Percentiles rank a stretch among this genome's conserved stretches.
Evolutionary conservation across 2,329 filamentous ascomycete genomes (phyloP).

Genomic region (Parascedosporium putredinis): DNA sequence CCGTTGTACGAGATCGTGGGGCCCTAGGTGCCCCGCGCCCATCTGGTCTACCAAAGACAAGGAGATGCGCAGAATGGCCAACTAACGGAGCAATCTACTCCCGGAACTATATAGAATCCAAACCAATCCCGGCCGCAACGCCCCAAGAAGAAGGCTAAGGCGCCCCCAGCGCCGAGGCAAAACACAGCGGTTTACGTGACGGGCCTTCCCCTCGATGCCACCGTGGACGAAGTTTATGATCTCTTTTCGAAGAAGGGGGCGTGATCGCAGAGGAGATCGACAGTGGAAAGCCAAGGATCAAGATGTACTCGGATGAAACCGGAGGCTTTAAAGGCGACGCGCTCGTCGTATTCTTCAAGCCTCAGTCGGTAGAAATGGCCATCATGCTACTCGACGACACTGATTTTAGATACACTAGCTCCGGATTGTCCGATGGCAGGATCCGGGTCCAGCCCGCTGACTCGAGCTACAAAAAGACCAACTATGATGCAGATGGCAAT

Average conservation of each 20-base stretch:
- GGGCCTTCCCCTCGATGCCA: slow-evolving; percentile 70
- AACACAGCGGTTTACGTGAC: slow-evolving; percentile 93
- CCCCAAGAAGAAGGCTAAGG: slow-evolving; percentile 35
- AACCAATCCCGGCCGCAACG: slow-evolving; percentile 16
- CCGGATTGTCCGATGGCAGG: slow-evolving; percentile 44
- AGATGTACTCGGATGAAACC: slow-evolving; percentile 74
- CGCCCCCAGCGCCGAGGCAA: slow-evolving; percentile 42
- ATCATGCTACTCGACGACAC: slow-evolving; percentile 73
- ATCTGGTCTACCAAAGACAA: too few relatives aligned
- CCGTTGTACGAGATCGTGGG: neutral
- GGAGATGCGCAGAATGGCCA: neutral
- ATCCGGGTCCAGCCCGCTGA: slow-evolving; percentile 82
- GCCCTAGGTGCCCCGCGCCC: too few relatives aligned
- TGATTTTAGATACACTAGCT: slow-evolving; percentile 58
- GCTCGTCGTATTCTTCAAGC: slow-evolving; percentile 87
- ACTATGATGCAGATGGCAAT: slow-evolving; percentile 43
- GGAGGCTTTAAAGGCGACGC: slow-evolving; percentile 91
- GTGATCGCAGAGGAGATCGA: slow-evolving; percentile 94
- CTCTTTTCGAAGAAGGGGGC: slow-evolving; percentile 77
- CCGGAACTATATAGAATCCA: slow-evolving; percentile 8
- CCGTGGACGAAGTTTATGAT: slow-evolving; percentile 68
- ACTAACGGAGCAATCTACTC: slow-evolving; percentile 5
- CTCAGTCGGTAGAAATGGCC: slow-evolving; percentile 81
- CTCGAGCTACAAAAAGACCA: slow-evolving; percentile 80
- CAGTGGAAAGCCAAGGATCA: slow-evolving; percentile 77